phyloP scores from a whole-genome alignment of 1,284 basidiomycete species.

The Volvariella volvacea region DNA sequence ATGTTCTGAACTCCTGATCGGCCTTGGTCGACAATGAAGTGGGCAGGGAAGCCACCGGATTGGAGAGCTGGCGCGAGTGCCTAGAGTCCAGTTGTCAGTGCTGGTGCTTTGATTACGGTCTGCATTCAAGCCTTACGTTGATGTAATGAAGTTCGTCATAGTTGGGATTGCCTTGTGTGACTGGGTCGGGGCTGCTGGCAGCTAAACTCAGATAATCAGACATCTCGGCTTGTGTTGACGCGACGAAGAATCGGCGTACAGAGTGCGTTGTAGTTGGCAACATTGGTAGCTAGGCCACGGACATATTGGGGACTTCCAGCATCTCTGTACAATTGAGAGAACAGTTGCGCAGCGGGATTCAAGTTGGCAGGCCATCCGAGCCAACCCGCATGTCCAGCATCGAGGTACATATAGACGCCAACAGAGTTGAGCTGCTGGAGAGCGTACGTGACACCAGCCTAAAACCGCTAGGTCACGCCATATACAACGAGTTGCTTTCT shows the following conservation, averaged over 20 bases:
- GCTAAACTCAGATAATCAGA: slow-evolving; percentile 11
- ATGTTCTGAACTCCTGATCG: slow-evolving; percentile 58
- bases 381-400: slow-evolving; percentile 64
- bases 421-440: slow-evolving; percentile 47
- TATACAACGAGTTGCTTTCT: background rate
- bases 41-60: slow-evolving; percentile 44
- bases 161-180: slow-evolving; percentile 51
- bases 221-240: background rate
- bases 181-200: slow-evolving; percentile 48
- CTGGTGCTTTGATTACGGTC: slow-evolving; percentile 1
- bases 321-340: slow-evolving; percentile 39
- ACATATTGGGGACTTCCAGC: slow-evolving; percentile 47
- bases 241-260: slow-evolving; percentile 15
- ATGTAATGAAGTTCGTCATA: slow-evolving; percentile 61
- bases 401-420: slow-evolving; percentile 54
- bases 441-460: slow-evolving; percentile 48
- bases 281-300: slow-evolving; percentile 58
- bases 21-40: slow-evolving; percentile 61
- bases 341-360: slow-evolving; percentile 49
- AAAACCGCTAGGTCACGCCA: background rate
- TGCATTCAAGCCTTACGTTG: slow-evolving; percentile 26
- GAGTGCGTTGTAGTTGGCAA: slow-evolving; percentile 61
- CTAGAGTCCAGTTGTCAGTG: slow-evolving; percentile 15
- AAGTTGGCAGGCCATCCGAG: slow-evolving; percentile 63
- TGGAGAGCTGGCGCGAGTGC: slow-evolving; percentile 43